phyloP scores from a whole-genome alignment of 257 asterid species.

The Henckelia pumila region DNA sequence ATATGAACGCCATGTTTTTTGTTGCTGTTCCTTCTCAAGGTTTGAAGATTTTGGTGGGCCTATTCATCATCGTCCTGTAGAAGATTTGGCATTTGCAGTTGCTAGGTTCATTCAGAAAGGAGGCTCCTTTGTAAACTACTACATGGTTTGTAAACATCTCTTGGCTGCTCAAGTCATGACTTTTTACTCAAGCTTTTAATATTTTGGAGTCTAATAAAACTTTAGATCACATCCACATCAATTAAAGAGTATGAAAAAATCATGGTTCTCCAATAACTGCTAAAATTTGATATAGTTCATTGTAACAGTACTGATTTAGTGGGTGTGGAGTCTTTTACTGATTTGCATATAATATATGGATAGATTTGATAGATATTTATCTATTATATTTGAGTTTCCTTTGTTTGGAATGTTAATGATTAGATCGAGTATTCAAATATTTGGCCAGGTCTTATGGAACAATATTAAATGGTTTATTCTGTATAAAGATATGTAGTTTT shows the following conservation, averaged over 20 bases:
- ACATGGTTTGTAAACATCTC: constrained; percentile 56
- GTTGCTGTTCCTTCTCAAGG: constrained; percentile 43
- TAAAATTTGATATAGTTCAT: background rate
- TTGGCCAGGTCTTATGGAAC: background rate
- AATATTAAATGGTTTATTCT: background rate
- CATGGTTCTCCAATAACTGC: no score
- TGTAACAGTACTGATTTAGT: background rate
- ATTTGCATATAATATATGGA: background rate
- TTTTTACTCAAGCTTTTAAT: background rate
- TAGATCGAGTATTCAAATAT: no score
- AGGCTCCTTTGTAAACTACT: constrained; percentile 84
- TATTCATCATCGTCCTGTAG: constrained; percentile 67
- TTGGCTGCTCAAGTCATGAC: background rate
- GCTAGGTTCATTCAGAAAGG: constrained; percentile 89
- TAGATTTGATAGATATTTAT: background rate
- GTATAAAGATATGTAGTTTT: no score
- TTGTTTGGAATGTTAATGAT: background rate
- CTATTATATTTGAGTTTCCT: background rate
- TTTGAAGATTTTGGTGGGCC: constrained; percentile 97
- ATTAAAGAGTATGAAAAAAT: background rate
- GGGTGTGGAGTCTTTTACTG: background rate
- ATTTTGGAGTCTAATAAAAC: background rate
- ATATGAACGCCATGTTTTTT: background rate
- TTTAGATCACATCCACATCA: background rate
- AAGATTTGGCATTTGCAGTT: constrained; percentile 91